Evolutionary conservation across 768 basidiomycete genomes (phyloP), one percentile per base, ranked within the genome.

Genomic region (Macrolepiota fuliginosa): DNA sequence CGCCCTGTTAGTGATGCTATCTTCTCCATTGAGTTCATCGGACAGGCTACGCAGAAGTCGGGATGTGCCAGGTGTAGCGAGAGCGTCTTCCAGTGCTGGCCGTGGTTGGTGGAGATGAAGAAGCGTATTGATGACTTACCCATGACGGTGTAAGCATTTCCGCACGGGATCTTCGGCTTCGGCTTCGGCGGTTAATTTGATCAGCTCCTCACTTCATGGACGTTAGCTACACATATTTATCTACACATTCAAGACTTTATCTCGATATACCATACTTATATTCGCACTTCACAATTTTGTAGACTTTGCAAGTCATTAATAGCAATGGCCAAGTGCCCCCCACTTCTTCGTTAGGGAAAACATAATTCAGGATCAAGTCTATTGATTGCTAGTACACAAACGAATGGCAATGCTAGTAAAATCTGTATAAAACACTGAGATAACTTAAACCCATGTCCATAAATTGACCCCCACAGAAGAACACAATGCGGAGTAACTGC

Each of bases 21-120:
- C 39, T 90, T 91, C 68, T 77, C 79, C 37, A 74, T 87, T 70
- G 73, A 79, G 35, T 91, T 89, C 70, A 66, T 91, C 51, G 81
- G 82, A 37, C 73, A 76, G 62, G 82, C 76, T 15, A 84, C 80
- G 11, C 74, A 76, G 54, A 77, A 72, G 24, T 72, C 81, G 11
- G 85, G 82, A 10, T 91, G 89, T 67, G 67, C 78, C 54, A 77
- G 85, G n/a, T 91, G 89, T 70, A 76, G 85, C 19, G 84, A 81
- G 45, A 90, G 87, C 71, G 79, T 91, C 17, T 70, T 91, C 45
- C 81, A 86, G 63, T 83, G 87, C 27, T 82, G 83, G 72, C 77
- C 74, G 63, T 86, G 84, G 65, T 70, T 91, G 62, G 70, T 76
- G 58, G 65, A 74, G 54, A 69, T 91, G 73, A 88, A 84, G 76